Percentiles rank a stretch among this genome's conserved stretches.
Conservation (phyloP, 225 moss, liverwort and hornwort species). For the Climacium dendroides region DNA sequence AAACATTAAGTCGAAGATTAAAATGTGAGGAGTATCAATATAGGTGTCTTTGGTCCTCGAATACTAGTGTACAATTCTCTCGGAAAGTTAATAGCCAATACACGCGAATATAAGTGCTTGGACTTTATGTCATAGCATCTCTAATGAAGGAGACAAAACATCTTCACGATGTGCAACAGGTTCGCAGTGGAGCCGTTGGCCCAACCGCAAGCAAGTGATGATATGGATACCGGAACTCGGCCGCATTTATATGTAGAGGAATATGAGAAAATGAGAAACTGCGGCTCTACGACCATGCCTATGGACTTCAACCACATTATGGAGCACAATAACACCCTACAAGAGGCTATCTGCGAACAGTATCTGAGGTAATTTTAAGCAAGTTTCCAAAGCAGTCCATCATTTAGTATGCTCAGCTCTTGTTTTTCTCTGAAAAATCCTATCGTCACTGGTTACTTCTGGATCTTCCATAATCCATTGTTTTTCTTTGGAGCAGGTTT, state of each 20-base stretch:
- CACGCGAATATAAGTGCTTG: background rate
- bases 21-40: background rate
- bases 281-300: conserved; percentile 56
- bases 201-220: conserved; percentile 29
- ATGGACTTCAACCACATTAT: conserved; percentile 79
- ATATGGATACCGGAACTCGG: conserved; percentile 20
- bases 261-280: conserved; percentile 39
- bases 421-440: background rate
- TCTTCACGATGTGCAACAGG: conserved; percentile 2
- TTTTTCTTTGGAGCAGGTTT: conserved; percentile 46
- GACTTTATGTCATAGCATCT: background rate
- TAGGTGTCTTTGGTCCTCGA: background rate
- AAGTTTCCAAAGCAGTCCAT: background rate
- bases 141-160: background rate
- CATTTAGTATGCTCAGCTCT: background rate
- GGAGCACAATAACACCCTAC: conserved; percentile 38
- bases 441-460: background rate
- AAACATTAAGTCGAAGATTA: background rate
- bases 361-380: conserved; percentile 49
- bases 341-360: conserved; percentile 59
- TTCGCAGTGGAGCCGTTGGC: conserved; percentile 7
- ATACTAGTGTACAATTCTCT: background rate
- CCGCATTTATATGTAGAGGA: conserved; percentile 36
- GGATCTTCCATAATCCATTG: background rate
- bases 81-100: background rate